phyloP scores from a whole-genome alignment of 768 basidiomycete species.

The Chalciporus piperatus region DNA sequence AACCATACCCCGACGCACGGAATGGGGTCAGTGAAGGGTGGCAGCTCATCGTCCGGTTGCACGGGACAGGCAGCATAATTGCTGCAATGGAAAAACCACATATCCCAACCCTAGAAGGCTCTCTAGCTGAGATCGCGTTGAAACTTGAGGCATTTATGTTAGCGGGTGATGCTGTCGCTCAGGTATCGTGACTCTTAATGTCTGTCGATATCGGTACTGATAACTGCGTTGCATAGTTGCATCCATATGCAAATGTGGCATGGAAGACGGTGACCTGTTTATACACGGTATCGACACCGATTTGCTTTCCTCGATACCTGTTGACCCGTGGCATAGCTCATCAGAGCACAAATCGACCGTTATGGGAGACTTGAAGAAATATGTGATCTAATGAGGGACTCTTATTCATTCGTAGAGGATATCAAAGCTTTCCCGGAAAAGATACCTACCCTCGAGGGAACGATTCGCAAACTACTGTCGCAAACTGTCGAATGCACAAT shows the following conservation, averaged over 20 bases:
- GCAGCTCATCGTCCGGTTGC: conserved; percentile 23
- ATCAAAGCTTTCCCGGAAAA: conserved; percentile 27
- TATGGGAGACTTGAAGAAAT: conserved; percentile 27
- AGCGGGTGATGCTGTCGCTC: conserved; percentile 18
- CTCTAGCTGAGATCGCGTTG: conserved; percentile 19
- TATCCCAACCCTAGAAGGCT: conserved; percentile 8
- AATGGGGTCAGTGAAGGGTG: conserved; percentile 1
- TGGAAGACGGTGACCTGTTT: conserved; percentile 28
- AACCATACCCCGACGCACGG: conserved; percentile 4
- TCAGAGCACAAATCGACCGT: conserved; percentile 28
- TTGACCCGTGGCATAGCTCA: conserved; percentile 21
- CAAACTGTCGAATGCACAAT: conserved; percentile 38
- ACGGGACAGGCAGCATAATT: conserved; percentile 1
- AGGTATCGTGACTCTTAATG: conserved; percentile 9
- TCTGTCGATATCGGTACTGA: not conserved
- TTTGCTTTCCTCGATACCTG: not conserved
- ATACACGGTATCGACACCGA: conserved; percentile 20
- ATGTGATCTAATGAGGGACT: conserved; percentile 27
- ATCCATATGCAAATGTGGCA: conserved; percentile 26
- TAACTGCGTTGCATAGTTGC: conserved; percentile 8
- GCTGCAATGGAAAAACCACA: conserved; percentile 2
- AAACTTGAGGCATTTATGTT: conserved; percentile 27
- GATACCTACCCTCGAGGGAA: conserved; percentile 27
- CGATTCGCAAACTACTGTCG: conserved; percentile 23
- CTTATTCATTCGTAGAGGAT: conserved; percentile 32